A percentile compares a stretch with the other conserved stretches of the same genome.
These are phyloP conservation scores for Myriosclerotinia curreyana DNA, from an alignment of 2,329 filamentous ascomycete genomes.

Conservation along the genomic window DNA sequence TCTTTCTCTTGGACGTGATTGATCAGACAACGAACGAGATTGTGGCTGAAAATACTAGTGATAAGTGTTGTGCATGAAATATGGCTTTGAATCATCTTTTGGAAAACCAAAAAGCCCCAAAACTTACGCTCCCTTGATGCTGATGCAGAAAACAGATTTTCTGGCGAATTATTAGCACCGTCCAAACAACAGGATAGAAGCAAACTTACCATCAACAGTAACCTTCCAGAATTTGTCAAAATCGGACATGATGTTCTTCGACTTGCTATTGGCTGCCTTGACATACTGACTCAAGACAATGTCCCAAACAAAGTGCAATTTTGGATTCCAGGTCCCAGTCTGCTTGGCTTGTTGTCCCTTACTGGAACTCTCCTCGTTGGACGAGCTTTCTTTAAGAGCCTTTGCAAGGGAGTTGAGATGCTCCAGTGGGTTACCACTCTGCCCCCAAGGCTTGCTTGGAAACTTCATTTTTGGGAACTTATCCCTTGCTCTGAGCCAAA, in stretches of 20 bases:
- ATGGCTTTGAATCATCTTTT: conserved; percentile 63
- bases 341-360: conserved; percentile 42
- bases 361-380: conserved; percentile 49
- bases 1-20: conserved; percentile 78
- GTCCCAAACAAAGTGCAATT: conserved; percentile 86
- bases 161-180: conserved; percentile 44
- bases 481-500: conserved; percentile 73
- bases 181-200: not conserved
- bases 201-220: conserved; percentile 75
- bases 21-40: conserved; percentile 76
- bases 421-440: conserved; percentile 67
- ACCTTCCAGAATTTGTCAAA: conserved; percentile 83
- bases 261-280: conserved; percentile 37
- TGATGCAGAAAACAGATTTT: conserved; percentile 76
- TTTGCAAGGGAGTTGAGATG: conserved; percentile 68
- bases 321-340: conserved; percentile 73
- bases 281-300: conserved; percentile 62
- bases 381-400: conserved; percentile 70
- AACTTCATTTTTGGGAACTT: conserved; percentile 62
- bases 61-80: conserved; percentile 50
- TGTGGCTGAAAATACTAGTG: conserved; percentile 71
- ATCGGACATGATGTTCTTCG: conserved; percentile 38
- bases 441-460: conserved; percentile 67
- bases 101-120: conserved; percentile 85
- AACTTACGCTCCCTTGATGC: conserved; percentile 88